Base-by-base conservation (phyloP, 2,329 filamentous ascomycete genomes). In the Lecanosticta acicola region DNA sequence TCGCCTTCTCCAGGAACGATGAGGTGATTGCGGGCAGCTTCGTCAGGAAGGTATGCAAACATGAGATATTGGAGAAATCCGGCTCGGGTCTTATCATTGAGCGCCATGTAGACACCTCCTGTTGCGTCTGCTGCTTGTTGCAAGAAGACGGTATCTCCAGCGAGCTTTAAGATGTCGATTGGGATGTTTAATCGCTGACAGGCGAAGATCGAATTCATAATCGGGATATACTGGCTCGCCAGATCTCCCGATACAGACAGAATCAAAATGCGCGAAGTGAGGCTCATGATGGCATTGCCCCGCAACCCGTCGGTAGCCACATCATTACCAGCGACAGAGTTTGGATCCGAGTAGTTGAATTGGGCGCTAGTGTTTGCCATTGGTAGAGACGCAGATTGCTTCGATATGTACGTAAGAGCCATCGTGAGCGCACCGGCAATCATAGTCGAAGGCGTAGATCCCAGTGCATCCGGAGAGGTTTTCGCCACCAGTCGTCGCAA, bases 161-260 rank as follows among this genome's bases (percentile, higher is more conserved):
- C 81, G 10, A 98, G 75, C 55, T 94, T 85, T 50, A 94, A 78
- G 26, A 95, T 91, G 66, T 98, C 93, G 59, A 98, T 89, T 18
- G 90, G 87, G 53, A 98, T 88, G 58, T 81, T 80, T 45, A 89
- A 78, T 54, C 91, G 83, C 61, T 94, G 87, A 48, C 91, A 93
- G 2, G 93, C 93, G 68, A 98, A 98, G 50, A 97, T 94, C 59
- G 85, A 81, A 70, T 98, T 98, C 93, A 98, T 98, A 57, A 94
- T 93, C 0, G 91, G 85, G 45, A 98, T 98, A 71, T 98, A 98
- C 67, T 97, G 83, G 50, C 80, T 85, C 3, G 89, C 82, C 0
- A 94, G 80, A 59, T 91, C 86, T 61, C 88, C 88, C 38, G 87
- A 94, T 3, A 96, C 89, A 39, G 87, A 94, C 43, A 98, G 67